These are phyloP conservation scores for Stachybotrys chartarum DNA, from an alignment of 2,329 filamentous ascomycete species.

Conservation along the genomic window DNA sequence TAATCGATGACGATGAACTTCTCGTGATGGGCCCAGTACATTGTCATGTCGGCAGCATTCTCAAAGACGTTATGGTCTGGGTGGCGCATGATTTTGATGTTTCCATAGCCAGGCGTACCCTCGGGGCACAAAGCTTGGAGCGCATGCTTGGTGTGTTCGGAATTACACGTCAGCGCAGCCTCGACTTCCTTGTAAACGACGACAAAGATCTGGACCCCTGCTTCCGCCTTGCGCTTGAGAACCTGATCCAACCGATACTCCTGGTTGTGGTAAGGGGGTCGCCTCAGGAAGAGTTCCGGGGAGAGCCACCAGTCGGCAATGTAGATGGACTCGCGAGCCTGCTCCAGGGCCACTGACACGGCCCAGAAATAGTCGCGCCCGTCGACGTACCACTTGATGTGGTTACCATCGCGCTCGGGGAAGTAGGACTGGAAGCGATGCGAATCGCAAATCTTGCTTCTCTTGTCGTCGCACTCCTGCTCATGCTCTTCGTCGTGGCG, in stretches of 20 bases:
- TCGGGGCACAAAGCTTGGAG: constrained; percentile 73
- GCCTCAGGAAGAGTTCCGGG: constrained; percentile 76
- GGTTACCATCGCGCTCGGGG: constrained; percentile 76
- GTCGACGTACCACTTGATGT: constrained; percentile 96
- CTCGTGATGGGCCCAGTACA: constrained; percentile 97
- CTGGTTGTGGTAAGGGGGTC: constrained; percentile 75
- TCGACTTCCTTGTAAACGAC: constrained; percentile 87
- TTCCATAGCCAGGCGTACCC: constrained; percentile 74
- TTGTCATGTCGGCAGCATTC: constrained; percentile 90
- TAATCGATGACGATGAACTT: constrained; percentile 97
- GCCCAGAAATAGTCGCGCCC: constrained; percentile 94
- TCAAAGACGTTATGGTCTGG: constrained; percentile 94
- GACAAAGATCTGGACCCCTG: constrained; percentile 89
- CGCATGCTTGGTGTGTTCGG: constrained; percentile 83
- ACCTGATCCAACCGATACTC: constrained; percentile 82
- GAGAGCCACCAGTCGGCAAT: constrained; percentile 97
- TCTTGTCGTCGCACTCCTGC: constrained; percentile 72
- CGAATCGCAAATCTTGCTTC: constrained; percentile 60
- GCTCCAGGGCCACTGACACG: constrained; percentile 82
- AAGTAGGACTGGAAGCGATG: constrained; percentile 90
- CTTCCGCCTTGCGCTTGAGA: constrained; percentile 81
- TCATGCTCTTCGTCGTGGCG: constrained; percentile 94
- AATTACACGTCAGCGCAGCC: constrained; percentile 83
- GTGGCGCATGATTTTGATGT: constrained; percentile 84
- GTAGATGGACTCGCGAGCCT: constrained; percentile 88